A percentile compares a stretch with the other conserved stretches of the same genome.
These are phyloP conservation scores for Phanerodontia chrysosporium DNA, from an alignment of 768 basidiomycete genomes.

Conservation along the genomic window DNA sequence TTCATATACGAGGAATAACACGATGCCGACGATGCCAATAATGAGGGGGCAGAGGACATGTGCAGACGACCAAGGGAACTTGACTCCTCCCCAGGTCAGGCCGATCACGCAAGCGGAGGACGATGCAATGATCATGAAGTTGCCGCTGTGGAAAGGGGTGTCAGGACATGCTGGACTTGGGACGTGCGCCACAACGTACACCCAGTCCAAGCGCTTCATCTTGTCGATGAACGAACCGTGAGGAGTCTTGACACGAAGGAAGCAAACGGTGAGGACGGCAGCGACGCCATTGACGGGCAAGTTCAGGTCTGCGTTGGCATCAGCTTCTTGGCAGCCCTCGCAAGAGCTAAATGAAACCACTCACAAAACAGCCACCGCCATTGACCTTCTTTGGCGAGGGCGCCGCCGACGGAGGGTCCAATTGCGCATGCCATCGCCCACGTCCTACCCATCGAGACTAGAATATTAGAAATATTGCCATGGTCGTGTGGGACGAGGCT, in stretches of 20 bases:
- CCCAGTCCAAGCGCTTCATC: slow-evolving; percentile 31
- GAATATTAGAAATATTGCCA: no score
- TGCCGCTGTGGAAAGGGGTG: slow-evolving; percentile 24
- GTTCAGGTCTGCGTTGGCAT: slow-evolving; percentile 29
- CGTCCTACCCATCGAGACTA: not conserved
- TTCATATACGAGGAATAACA: slow-evolving; percentile 12
- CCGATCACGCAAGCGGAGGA: slow-evolving; percentile 29
- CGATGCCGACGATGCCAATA: slow-evolving; percentile 31
- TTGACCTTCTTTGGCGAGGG: slow-evolving; percentile 21
- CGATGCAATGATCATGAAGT: slow-evolving; percentile 29
- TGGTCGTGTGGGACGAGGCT: no score
- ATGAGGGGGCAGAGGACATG: slow-evolving; percentile 38
- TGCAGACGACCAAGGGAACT: slow-evolving; percentile 34
- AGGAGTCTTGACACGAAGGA: slow-evolving; percentile 23
- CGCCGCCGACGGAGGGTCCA: slow-evolving; percentile 1
- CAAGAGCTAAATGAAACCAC: no score
- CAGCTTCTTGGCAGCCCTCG: no score
- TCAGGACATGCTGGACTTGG: not conserved
- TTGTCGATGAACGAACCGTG: slow-evolving; percentile 24
- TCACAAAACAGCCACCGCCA: slow-evolving; percentile 30
- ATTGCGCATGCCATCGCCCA: not conserved
- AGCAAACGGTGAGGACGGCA: slow-evolving; percentile 10
- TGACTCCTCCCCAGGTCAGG: slow-evolving; percentile 38
- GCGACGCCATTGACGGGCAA: slow-evolving; percentile 21
- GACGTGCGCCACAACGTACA: slow-evolving; percentile 19